phyloP scores from a whole-genome alignment of 441 rosid species.

The Cnidoscolus chayamansa region DNA sequence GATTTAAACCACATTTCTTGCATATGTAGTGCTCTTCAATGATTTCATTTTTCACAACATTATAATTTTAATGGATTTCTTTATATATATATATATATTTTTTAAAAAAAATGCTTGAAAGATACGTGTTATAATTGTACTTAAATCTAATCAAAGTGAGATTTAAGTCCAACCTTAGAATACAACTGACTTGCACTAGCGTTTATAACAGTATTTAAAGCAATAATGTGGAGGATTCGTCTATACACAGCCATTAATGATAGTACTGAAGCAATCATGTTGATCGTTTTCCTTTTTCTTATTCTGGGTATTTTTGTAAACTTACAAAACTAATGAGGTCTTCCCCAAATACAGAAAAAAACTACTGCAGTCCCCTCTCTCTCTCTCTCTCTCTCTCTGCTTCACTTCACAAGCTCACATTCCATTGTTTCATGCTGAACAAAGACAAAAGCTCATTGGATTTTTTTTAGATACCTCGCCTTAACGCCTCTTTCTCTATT shows the following conservation, averaged over 20 bases:
- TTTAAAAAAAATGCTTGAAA: too few species aligned
- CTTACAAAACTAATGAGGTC: background rate
- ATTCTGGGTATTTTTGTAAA: conserved; percentile 34
- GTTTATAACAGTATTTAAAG: too few species aligned
- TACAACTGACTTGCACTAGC: too few species aligned
- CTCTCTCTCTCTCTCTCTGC: conserved; percentile 15
- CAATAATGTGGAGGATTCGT: background rate
- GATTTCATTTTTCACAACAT: background rate
- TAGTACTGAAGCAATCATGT: conserved; percentile 21
- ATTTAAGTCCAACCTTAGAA: too few species aligned
- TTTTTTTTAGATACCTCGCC: conserved; percentile 29
- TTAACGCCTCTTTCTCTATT: conserved; percentile 29
- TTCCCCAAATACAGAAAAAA: conserved; percentile 14
- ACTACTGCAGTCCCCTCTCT: conserved; percentile 20
- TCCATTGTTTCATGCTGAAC: conserved; percentile 36
- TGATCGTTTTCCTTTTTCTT: conserved; percentile 14
- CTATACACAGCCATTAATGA: conserved; percentile 7
- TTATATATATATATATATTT: too few species aligned
- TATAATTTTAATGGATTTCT: too few species aligned
- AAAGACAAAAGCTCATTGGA: conserved; percentile 44
- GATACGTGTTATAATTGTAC: too few species aligned
- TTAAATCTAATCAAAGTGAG: too few species aligned
- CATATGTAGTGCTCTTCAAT: background rate
- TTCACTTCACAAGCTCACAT: conserved; percentile 62
- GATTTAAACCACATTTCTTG: background rate